Conservation (phyloP, 192 early-diverging fungal species). For the Backusella luteola region DNA sequence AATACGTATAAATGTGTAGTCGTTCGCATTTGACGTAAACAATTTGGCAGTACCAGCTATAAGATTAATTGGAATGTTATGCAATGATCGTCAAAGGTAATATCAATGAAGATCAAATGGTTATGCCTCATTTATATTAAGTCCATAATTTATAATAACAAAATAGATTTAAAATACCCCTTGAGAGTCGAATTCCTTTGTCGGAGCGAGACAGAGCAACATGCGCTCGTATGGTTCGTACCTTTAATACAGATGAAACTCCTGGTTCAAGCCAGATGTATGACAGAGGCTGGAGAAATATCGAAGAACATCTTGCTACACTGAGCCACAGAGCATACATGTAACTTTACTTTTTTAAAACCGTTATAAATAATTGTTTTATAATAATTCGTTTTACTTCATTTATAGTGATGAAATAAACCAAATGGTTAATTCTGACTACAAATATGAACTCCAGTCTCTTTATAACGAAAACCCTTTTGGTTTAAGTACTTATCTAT, state of each 20-base stretch:
- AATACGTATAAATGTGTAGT: not conserved
- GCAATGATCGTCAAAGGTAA: slow-evolving; percentile 19
- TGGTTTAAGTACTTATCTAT: not conserved
- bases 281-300: not conserved
- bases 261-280: not conserved
- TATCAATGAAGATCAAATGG: too few relatives aligned
- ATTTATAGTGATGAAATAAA: slow-evolving; percentile 11
- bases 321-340: slow-evolving; percentile 3
- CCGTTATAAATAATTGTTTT: too few relatives aligned
- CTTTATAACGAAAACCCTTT: slow-evolving; percentile 11
- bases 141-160: not conserved
- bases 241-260: not conserved
- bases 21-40: slow-evolving; percentile 11
- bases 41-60: slow-evolving; percentile 26
- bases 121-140: not conserved
- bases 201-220: slow-evolving; percentile 22
- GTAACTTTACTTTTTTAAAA: not conserved
- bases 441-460: slow-evolving; percentile 16
- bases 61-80: slow-evolving; percentile 18
- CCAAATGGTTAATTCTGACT: not conserved
- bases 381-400: not conserved
- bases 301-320: not conserved
- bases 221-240: slow-evolving; percentile 7
- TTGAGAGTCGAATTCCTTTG: not conserved
- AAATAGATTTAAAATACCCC: slow-evolving; percentile 14